These are phyloP conservation scores for Eucalyptus regnans DNA, from an alignment of 345 rosid genomes.

Conservation along the genomic window DNA sequence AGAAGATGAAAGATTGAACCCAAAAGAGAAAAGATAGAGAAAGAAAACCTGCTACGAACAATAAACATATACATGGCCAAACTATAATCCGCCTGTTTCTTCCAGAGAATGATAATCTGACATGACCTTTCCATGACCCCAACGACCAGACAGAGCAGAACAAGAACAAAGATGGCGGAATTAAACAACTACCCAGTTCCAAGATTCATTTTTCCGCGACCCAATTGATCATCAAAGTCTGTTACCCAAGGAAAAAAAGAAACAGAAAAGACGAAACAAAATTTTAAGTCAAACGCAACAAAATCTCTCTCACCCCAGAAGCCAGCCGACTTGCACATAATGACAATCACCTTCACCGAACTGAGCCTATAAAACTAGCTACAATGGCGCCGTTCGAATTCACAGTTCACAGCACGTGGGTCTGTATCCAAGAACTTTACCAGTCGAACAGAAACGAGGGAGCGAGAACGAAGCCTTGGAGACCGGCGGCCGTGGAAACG, in stretches of 20 bases:
- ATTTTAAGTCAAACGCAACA: neutral
- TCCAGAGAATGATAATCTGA: neutral
- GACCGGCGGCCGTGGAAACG: neutral
- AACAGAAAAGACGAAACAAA: neutral
- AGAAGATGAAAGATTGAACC: neutral
- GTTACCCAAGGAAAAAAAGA: neutral
- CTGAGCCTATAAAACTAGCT: accelerated
- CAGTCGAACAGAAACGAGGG: neutral
- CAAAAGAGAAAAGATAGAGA: neutral
- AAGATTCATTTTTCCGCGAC: neutral
- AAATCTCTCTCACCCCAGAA: neutral
- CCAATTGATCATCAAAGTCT: neutral
- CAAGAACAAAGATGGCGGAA: neutral
- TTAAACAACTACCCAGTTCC: neutral
- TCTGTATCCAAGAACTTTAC: neutral
- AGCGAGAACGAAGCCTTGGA: neutral
- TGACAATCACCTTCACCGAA: accelerated
- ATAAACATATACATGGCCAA: neutral
- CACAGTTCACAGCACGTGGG: neutral
- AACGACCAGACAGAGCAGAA: neutral
- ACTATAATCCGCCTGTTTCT: neutral
- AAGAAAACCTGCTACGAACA: neutral
- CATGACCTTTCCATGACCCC: neutral
- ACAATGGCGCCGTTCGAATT: neutral
- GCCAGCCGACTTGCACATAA: too few relatives aligned